Evolutionary conservation across 805 yeast species (phyloP).

Genomic region (Osmozyma mogii): DNA sequence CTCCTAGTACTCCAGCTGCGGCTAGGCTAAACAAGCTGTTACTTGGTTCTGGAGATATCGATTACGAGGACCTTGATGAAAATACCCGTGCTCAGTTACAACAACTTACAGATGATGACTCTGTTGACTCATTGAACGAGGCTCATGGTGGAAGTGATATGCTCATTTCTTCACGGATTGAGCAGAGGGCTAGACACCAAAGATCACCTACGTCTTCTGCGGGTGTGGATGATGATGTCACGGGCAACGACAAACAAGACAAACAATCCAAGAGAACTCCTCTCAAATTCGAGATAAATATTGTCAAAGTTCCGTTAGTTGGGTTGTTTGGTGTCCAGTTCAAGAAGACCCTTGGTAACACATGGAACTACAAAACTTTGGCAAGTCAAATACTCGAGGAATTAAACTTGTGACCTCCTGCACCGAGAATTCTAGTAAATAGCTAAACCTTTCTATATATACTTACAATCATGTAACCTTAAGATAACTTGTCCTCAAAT

Average conservation of each 20-base stretch:
- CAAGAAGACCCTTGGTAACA: slow-evolving; percentile 86
- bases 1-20: slow-evolving; percentile 53
- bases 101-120: slow-evolving; percentile 44
- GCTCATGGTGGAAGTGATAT: slow-evolving; percentile 50
- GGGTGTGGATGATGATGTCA: slow-evolving; percentile 4
- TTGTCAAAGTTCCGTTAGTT: slow-evolving; percentile 86
- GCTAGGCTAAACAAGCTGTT: slow-evolving; percentile 26
- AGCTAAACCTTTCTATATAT: too few species aligned
- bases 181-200: slow-evolving; percentile 38
- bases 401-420: slow-evolving; percentile 54
- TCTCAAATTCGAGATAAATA: slow-evolving; percentile 80
- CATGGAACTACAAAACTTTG: slow-evolving; percentile 89
- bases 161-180: slow-evolving; percentile 52
- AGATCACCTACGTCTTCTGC: slow-evolving; percentile 21
- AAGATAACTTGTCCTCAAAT: too few species aligned
- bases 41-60: slow-evolving; percentile 20
- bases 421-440: too few species aligned
- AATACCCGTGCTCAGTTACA: slow-evolving; percentile 19
- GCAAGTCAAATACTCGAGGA: slow-evolving; percentile 78
- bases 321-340: slow-evolving; percentile 91
- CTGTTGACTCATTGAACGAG: slow-evolving; percentile 42
- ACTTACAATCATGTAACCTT: too few species aligned
- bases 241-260: slow-evolving; percentile 3
- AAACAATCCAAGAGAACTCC: slow-evolving; percentile 35
- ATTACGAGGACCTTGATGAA: slow-evolving; percentile 22